Evolutionary conservation across 371 early-diverging fungal species (phyloP), one percentile per base, ranked within the genome.

Genomic region (Fennellomyces sp.): DNA sequence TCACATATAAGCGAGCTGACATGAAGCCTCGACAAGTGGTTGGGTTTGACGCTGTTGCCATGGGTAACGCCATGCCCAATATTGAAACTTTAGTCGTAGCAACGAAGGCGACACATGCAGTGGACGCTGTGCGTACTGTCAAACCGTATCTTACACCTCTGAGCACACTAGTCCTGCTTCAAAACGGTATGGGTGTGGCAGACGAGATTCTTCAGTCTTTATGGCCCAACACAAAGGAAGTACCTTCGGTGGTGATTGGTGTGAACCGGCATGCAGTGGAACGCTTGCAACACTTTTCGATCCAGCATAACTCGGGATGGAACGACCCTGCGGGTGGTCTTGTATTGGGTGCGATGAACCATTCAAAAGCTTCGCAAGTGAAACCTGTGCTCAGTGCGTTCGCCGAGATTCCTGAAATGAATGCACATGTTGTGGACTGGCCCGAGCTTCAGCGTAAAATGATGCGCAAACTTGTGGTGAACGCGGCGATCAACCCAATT

Each of bases 141-240:
- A 60, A 55, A 12, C 49, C 62, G 2, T 69, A 80, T 2, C 49
- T 87, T 8, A 59, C 60, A 17, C 15, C 66, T 3, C 39, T 65
- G 13, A 81, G 80, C 8, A 72, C 77, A 0, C 70, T 87, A 3
- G 53, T 85, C 7, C 60, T 88, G 51, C 45, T 88, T 42, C 86
- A 86, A 56, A 88, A 88, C 45, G 89, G 89, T 6, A 82, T 87
- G 86, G 88, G 88, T 25, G 60, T 72, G 2, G 66, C 68, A 10
- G 86, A 88, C 23, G 79, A 83, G 30, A 47, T 87, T 11, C 21
- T 70, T 36, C 63, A 69, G 2, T 64, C 60, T 26, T 38, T 77
- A 19, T 82, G 80, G 69, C 39, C 67, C 35, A 41, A 58, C 33
- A 35, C 49, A 27, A 64, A 69, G 3, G 27, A 70, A 5, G 25